Base-by-base conservation (phyloP, 371 early-diverging fungal genomes). In the Capillidium heterosporum region DNA sequence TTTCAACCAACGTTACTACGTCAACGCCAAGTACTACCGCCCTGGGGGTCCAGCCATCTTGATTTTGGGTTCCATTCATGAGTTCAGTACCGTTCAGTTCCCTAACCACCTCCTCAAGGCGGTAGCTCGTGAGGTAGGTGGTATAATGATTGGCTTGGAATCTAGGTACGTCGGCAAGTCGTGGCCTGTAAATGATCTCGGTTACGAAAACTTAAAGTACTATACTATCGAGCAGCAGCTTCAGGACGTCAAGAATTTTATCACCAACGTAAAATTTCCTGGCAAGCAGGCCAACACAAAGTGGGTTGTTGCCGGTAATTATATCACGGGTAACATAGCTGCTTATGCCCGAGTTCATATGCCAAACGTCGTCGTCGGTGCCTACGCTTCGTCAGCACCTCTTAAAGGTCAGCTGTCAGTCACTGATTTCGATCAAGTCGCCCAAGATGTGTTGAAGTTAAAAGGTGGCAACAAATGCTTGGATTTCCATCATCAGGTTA, bases 91-190 rank as follows among this genome's bases (percentile, higher is more conserved):
- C 24, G 51, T 84, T 32, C 10, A 11, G 7, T 31, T 35, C 8
- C 27, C 21, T 11, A 31, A n/a, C 7, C 21, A 35, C 21, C 15
- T 51, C n/a, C 17, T 51, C 7, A 24, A 31, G 32, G 35, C 29
- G 27, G 27, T 35, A 35, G 84, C 84, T 0, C 70, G 72, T 54
- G 70, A 64, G 1, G 70, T 80, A 7, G 61, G 75, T 24, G 87
- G 84, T n/a, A 65, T 82, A 29, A 63, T 85, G 3, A 63, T 86
- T 13, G 75, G 75, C 1, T 65, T 87, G 64, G 85, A 87, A 61
- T 83, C 85, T 59, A 61, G 87, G 44, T 80, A 78, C 65, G 85
- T 84, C 56, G 87, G 87, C 47, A 58, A 67, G 47, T 81, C 84
- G 4, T 47, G 47, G 54, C 81, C 84, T 8, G 59, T n/a, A 41